phyloP scores from a whole-genome alignment of 768 basidiomycete species.

The Sistotremastrum niveocremeum region DNA sequence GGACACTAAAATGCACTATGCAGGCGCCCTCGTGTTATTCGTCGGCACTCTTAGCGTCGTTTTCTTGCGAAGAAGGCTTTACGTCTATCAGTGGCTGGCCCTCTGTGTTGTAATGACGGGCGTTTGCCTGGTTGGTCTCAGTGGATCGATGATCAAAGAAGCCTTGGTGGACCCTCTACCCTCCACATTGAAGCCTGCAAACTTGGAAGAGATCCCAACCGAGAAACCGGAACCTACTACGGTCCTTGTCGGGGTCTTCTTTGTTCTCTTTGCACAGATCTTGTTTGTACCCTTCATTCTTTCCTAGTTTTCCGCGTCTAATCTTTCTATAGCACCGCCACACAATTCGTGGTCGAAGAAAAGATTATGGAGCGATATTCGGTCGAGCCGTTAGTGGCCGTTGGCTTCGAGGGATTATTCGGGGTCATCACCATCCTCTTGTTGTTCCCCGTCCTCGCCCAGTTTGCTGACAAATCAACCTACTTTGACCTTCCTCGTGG shows the following conservation, averaged over 20 bases:
- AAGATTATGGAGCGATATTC: constrained; percentile 85
- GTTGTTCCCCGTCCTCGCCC: constrained; percentile 67
- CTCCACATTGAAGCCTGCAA: constrained; percentile 17
- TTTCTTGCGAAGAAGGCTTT: constrained; percentile 76
- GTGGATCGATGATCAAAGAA: constrained; percentile 79
- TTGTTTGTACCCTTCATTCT: constrained; percentile 43
- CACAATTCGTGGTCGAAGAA: constrained; percentile 92
- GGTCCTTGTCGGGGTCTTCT: constrained; percentile 75
- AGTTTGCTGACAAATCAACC: constrained; percentile 29
- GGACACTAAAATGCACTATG: constrained; percentile 12
- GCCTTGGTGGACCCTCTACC: constrained; percentile 14
- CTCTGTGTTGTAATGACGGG: constrained; percentile 81
- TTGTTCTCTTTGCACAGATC: constrained; percentile 87
- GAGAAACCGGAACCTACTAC: constrained; percentile 53
- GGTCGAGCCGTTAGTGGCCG: constrained; percentile 82
- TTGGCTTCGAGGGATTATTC: constrained; percentile 90
- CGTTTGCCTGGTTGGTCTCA: constrained; percentile 73
- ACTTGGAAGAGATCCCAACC: constrained; percentile 24
- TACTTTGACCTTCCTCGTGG: constrained; percentile 84
- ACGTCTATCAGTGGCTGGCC: constrained; percentile 90
- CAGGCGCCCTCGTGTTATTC: constrained; percentile 81
- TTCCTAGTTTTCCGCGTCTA: constrained; percentile 5
- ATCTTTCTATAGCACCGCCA: constrained; percentile 52
- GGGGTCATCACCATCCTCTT: constrained; percentile 69
- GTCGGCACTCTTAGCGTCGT: constrained; percentile 85